Base-by-base conservation (phyloP, 768 basidiomycete species). In the Mrakia frigida region DNA sequence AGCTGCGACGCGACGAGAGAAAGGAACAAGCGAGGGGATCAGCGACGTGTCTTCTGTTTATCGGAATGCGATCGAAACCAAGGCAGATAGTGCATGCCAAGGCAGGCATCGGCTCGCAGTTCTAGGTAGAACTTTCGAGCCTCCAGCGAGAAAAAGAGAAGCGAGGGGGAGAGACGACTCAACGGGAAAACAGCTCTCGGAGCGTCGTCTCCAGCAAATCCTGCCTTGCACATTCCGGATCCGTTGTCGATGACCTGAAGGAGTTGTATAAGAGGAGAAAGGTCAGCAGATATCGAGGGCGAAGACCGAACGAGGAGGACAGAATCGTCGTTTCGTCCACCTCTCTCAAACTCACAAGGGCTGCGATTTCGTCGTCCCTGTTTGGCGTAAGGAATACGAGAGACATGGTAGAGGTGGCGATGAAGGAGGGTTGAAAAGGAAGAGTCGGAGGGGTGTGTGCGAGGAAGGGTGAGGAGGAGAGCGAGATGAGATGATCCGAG, bases 171-270 rank as follows among this genome's bases (percentile, higher is more conserved):
- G 14, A 50, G 25, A 59, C 25, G 7, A 46, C 88, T 93, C 81
- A 85, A 97, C 93, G 94, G 94, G 86, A 96, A 96, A 82, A 96
- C 96, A 83, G 92, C 90, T 85, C 95, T 90, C 80, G 90, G 91
- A 79, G 90, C 90, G 86, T 97, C 92, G 84, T 96, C 91, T 83
- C 90, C 95, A 87, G 83, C 80, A 84, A 84, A 83, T 80, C 97
- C 96, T 89, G 96, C 96, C 87, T 98, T 98, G 91, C 95, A 98
- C 95, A 98, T 98, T 86, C 95, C 96, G 82, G 95, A 98, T 83
- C 93, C 93, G 61, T 80, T 80, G 80, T 82, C 81, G 74, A 82
- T 80, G 53, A 82, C 81, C 53, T 53, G 6, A n/a, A 2, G 6
- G 46, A 50, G 46, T 18, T 14, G 46, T n/a, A n/a, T n/a, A 2